phyloP scores from a whole-genome alignment of 768 basidiomycete species.

The Tubosaeta sp. region DNA sequence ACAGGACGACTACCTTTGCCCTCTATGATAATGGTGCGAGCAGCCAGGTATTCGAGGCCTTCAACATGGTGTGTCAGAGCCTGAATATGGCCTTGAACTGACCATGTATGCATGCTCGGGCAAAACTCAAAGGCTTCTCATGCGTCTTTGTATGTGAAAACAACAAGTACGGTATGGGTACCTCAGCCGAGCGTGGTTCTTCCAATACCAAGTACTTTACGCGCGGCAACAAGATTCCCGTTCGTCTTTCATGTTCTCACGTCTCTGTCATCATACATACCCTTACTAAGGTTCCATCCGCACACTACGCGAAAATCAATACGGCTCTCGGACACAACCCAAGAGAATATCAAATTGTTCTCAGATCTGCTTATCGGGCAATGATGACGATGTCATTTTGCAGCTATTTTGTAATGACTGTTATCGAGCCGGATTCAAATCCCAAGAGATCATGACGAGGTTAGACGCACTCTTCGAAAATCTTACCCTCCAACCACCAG shows the following conservation, averaged over 20 bases:
- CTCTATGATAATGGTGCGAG: conserved; percentile 97
- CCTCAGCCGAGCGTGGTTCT: conserved; percentile 89
- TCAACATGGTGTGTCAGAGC: conserved; percentile 69
- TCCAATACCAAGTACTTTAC: conserved; percentile 95
- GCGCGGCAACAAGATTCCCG: conserved; percentile 95
- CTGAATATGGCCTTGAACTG: neutral
- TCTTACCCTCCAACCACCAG: too few relatives aligned
- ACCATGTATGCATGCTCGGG: conserved; percentile 40
- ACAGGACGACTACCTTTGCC: conserved; percentile 81
- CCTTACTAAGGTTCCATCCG: too few relatives aligned
- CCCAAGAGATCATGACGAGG: too few relatives aligned
- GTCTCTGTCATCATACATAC: too few relatives aligned
- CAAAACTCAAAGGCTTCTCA: conserved; percentile 93
- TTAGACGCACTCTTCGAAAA: too few relatives aligned
- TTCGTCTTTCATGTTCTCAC: conserved; percentile 25
- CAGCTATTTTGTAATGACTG: too few relatives aligned
- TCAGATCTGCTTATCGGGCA: too few relatives aligned
- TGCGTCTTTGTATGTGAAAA: conserved; percentile 96
- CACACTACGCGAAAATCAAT: too few relatives aligned
- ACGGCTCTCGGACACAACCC: too few relatives aligned
- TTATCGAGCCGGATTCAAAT: too few relatives aligned
- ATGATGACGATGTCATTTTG: too few relatives aligned
- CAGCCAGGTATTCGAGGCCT: conserved; percentile 97
- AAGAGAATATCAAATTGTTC: too few relatives aligned
- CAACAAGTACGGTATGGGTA: conserved; percentile 99